phyloP scores from a whole-genome alignment of 2,329 filamentous ascomycete genomes.

The Elsinoe necatrix region DNA sequence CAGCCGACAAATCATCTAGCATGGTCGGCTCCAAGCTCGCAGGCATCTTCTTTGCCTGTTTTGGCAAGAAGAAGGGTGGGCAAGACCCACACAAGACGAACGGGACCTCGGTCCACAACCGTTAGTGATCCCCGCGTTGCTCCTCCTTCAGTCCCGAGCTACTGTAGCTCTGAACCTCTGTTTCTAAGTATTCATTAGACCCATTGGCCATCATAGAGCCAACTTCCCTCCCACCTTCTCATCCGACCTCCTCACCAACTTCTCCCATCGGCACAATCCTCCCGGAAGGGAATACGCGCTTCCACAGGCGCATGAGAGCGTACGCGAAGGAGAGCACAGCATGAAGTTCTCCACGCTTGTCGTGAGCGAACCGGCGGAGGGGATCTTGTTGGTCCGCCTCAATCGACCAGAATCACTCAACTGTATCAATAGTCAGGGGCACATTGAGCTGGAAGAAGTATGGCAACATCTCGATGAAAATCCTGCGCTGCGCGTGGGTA shows the following conservation, averaged over 20 bases:
- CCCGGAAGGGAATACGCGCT: neutral
- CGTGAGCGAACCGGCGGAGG: conserved; percentile 22
- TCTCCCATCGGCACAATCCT: neutral
- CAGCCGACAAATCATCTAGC: conserved; percentile 1
- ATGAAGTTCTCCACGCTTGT: conserved; percentile 3
- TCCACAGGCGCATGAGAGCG: conserved; percentile 1
- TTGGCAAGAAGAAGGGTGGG: conserved; percentile 12
- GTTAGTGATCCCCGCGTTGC: conserved; percentile 8
- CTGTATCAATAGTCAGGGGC: conserved; percentile 28
- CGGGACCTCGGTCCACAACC: conserved; percentile 10
- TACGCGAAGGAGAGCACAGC: neutral
- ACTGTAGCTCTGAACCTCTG: neutral
- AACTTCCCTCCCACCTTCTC: neutral
- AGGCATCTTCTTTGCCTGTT: conserved; percentile 3
- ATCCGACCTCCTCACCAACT: neutral
- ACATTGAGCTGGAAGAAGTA: conserved; percentile 26
- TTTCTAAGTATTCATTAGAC: neutral
- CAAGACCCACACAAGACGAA: neutral
- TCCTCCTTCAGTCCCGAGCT: neutral
- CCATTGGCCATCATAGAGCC: neutral
- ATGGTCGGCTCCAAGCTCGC: conserved; percentile 10
- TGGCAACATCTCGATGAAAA: conserved; percentile 30
- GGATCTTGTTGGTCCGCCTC: conserved; percentile 28
- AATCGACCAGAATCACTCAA: conserved; percentile 30
- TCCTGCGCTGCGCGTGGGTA: conserved; percentile 26